A percentile compares a stretch with the other conserved stretches of the same genome.
Conservation (phyloP, 1,284 basidiomycete species). For the Phellinidium pouzarii region DNA sequence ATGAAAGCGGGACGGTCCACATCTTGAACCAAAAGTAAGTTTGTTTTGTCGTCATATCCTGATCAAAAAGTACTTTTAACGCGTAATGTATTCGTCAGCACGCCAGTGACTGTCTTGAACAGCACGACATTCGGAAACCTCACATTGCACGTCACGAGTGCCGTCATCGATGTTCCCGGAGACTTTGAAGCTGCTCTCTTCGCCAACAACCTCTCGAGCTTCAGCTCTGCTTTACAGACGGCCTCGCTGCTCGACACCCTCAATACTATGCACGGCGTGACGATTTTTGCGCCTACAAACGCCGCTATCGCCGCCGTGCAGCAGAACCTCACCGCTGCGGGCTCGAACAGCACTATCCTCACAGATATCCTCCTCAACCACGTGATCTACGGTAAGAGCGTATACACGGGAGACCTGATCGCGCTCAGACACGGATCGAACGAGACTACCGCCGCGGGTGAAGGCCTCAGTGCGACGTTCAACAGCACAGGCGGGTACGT, state of each 20-base stretch:
- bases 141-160: conserved; percentile 45
- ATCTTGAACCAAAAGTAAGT: conserved; percentile 50
- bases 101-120: conserved; percentile 38
- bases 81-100: conserved; percentile 23
- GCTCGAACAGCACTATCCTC: conserved; percentile 41
- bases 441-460: conserved; percentile 55
- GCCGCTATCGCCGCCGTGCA: conserved; percentile 38
- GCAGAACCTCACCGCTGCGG: conserved; percentile 31
- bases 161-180: conserved; percentile 49
- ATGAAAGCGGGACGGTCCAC: conserved; percentile 37
- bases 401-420: conserved; percentile 53
- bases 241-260: conserved; percentile 36
- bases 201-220: conserved; percentile 34
- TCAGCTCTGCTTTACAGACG: conserved; percentile 30
- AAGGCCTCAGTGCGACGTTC: conserved; percentile 43
- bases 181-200: conserved; percentile 39
- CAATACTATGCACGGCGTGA: conserved; percentile 46
- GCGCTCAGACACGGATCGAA: conserved; percentile 23
- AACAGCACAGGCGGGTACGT: conserved; percentile 64
- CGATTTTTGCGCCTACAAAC: conserved; percentile 63
- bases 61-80: neutral
- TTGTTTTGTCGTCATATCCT: conserved; percentile 12
- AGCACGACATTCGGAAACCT: conserved; percentile 40
- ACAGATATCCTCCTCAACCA: conserved; percentile 53
- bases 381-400: conserved; percentile 62